A percentile compares a stretch with the other conserved stretches of the same genome.
These are phyloP conservation scores for Talaromyces verruculosus DNA, from an alignment of 2,329 filamentous ascomycete genomes.

Conservation along the genomic window DNA sequence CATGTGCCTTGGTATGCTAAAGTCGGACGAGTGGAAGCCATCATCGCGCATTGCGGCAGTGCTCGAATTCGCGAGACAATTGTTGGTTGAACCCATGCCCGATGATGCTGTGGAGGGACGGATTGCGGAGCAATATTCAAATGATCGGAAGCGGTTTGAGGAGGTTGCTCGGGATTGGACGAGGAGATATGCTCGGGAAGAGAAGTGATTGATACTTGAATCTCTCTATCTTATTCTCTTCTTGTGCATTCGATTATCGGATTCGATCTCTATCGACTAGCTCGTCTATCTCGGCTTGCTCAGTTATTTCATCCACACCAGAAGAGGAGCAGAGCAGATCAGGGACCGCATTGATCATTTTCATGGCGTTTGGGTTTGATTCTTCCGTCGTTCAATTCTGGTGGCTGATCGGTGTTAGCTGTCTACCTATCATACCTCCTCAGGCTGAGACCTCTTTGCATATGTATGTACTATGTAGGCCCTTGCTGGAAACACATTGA, in stretches of 20 bases:
- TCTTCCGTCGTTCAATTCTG: not conserved
- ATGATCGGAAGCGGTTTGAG: constrained; percentile 67
- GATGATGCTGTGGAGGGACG: constrained; percentile 85
- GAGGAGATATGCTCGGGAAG: constrained; percentile 64
- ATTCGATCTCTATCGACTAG: not conserved
- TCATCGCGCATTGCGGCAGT: constrained; percentile 73
- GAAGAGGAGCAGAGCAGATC: not conserved
- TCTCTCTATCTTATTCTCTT: not conserved
- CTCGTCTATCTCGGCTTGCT: not conserved
- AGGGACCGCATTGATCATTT: constrained; percentile 15
- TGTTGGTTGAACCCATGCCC: constrained; percentile 78
- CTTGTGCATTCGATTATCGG: not conserved
- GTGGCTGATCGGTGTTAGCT: constrained; percentile 9
- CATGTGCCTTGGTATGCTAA: constrained; percentile 83
- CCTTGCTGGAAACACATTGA: constrained; percentile 4
- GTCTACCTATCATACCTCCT: not conserved
- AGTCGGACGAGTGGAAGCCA: constrained; percentile 89
- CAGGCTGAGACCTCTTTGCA: constrained; percentile 3
- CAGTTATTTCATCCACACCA: not conserved
- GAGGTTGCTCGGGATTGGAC: constrained; percentile 75
- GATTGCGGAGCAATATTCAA: constrained; percentile 81
- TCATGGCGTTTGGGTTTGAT: constrained; percentile 21
- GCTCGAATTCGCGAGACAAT: constrained; percentile 70
- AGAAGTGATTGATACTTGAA: constrained; percentile 23
- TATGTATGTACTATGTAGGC: not conserved